Evolutionary conservation across 2,329 filamentous ascomycete species (phyloP).

Genomic region (Diaporthe ampelina): DNA sequence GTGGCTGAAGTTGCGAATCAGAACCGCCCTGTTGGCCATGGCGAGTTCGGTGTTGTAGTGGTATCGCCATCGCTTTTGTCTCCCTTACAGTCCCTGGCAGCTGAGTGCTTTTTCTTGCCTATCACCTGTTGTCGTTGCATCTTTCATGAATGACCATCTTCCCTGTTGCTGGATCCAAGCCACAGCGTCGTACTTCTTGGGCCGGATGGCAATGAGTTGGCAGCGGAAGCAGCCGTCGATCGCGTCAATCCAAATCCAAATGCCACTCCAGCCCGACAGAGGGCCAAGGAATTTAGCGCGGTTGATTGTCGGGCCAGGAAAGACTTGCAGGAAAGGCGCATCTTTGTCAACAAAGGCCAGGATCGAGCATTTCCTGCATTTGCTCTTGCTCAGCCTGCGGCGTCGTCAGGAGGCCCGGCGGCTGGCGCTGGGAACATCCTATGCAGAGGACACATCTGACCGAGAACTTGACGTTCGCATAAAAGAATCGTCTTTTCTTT

Average conservation of each 20-base stretch:
- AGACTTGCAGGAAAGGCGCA: conserved; percentile 7
- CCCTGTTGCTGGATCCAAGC: conserved; percentile 1
- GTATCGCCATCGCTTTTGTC: not conserved
- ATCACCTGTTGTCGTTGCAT: not conserved
- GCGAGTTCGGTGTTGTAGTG: not conserved
- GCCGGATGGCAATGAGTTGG: conserved; percentile 21
- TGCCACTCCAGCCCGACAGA: conserved; percentile 8
- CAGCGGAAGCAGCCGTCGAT: conserved; percentile 31
- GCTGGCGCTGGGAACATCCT: not conserved
- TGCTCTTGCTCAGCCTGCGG: conserved; percentile 3
- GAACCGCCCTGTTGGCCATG: conserved; percentile 4
- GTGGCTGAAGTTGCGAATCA: conserved; percentile 29
- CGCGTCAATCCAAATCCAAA: conserved; percentile 29
- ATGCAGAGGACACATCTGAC: not conserved
- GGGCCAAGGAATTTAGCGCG: conserved; percentile 18
- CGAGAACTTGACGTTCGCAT: not conserved
- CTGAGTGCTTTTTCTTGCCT: not conserved
- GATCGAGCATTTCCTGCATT: not conserved
- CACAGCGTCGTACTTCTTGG: conserved; percentile 15
- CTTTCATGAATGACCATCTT: not conserved
- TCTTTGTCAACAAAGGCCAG: conserved; percentile 12
- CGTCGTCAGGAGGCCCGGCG: not conserved
- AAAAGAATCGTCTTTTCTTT: not conserved
- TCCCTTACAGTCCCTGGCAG: conserved; percentile 19
- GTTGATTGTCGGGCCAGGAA: conserved; percentile 16